Evolutionary conservation across 2,329 filamentous ascomycete species (phyloP), one percentile per base, ranked within the genome.

Genomic region (Blumeria hordei): DNA sequence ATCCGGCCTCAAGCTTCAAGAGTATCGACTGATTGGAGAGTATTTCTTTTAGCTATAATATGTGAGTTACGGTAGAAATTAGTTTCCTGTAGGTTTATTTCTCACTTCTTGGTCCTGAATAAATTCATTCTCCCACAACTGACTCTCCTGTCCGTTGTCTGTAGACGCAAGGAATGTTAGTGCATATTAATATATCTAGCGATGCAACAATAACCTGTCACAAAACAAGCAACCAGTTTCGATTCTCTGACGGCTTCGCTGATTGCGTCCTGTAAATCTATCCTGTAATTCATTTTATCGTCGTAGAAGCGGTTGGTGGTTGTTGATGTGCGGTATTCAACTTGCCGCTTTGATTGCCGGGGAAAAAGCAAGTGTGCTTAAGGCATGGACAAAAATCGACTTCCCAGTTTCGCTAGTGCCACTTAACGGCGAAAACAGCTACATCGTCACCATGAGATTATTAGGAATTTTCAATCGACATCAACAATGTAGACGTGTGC

Each of bases 211-310:
- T 34, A 58, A 87, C 85, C 82, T 64, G 80, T 78, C 35, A 94
- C 81, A 67, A 95, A 93, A 69, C 87, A 94, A 34, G 85, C 76
- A 0, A 95, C 84, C 16, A 83, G 74, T 67, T 90, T 93, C 57
- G 77, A 72, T 66, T 88, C 73, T 57, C 78, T 75, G 6, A 95
- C 74, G 11, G 88, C 87, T 18, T 77, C 72, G 35, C 76, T 74
- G 61, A 95, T 93, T 57, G 86, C 88, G 62, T 83, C 81, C 62
- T 93, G 84, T 18, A 95, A 69, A 58, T 78, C 80, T 16, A 88
- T 88, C 57, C 80, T 64, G 66, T 88, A 88, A 68, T 94, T 95
- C 81, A 94, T 88, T 44, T 50, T 65, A 59, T 54, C 58, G 21
- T 50, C 14, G 37, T 28, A 28, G 21, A 28, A 28, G 21, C 21